These are phyloP conservation scores for Cytospora schulzeri DNA, from an alignment of 2,329 filamentous ascomycete genomes.

Conservation along the genomic window DNA sequence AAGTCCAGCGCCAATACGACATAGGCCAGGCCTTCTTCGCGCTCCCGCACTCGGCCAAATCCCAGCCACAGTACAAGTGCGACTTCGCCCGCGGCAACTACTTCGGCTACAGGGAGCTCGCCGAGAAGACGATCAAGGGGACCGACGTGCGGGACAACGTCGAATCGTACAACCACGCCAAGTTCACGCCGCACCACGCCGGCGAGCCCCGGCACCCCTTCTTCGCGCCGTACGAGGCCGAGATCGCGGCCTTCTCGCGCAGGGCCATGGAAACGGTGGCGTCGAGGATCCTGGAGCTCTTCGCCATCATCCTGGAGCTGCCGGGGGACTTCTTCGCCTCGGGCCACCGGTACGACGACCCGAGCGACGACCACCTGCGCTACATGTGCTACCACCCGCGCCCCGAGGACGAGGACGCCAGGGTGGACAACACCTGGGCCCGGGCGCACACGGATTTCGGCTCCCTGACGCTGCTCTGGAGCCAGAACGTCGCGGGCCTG, in stretches of 20 bases:
- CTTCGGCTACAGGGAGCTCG: conserved; percentile 47
- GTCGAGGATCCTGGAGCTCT: conserved; percentile 34
- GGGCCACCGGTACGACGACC: conserved; percentile 52
- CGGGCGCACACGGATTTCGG: conserved; percentile 54
- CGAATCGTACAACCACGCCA: conserved; percentile 57
- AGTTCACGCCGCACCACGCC: conserved; percentile 46
- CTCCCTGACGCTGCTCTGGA: conserved; percentile 55
- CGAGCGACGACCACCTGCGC: conserved; percentile 56
- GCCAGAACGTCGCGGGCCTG: conserved; percentile 54
- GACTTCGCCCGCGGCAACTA: conserved; percentile 49
- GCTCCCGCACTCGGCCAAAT: conserved; percentile 48
- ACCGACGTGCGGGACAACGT: conserved; percentile 48
- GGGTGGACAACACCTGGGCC: conserved; percentile 33
- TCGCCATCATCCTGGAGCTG: conserved; percentile 55
- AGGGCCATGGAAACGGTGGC: conserved; percentile 39
- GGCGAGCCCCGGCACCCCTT: conserved; percentile 41
- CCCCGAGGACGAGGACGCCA: conserved; percentile 42
- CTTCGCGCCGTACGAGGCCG: conserved; percentile 43
- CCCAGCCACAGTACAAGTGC: conserved; percentile 50
- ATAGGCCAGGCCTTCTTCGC: conserved; percentile 55
- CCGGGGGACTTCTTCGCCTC: conserved; percentile 55
- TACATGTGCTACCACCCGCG: conserved; percentile 57
- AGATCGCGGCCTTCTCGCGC: conserved; percentile 54
- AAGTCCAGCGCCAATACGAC: conserved; percentile 56
- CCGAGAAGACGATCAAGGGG: conserved; percentile 38